Evolutionary conservation across 495 filamentous ascomycete genomes (phyloP).

Genomic region (Tuber umbilicatum): DNA sequence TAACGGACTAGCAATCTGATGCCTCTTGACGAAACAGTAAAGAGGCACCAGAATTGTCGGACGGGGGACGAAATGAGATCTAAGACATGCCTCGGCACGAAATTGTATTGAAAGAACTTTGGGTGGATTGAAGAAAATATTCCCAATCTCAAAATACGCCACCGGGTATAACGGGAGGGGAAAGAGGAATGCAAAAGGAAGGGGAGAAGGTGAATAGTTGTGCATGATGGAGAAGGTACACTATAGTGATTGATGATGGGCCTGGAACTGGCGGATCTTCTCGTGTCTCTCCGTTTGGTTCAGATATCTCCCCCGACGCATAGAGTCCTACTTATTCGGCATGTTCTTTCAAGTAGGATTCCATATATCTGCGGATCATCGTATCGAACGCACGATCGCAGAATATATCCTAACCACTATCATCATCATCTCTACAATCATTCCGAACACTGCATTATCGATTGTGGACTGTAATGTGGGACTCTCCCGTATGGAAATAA

Average conservation of each 20-base stretch:
- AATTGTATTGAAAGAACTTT: no score
- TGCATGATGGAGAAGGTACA: neutral
- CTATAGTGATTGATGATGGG: neutral
- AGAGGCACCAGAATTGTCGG: neutral
- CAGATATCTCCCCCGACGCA: constrained; percentile 1
- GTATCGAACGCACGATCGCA: neutral
- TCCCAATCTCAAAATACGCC: no score
- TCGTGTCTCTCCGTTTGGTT: neutral
- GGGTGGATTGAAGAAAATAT: no score
- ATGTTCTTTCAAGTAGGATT: neutral
- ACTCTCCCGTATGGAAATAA: neutral
- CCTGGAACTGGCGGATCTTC: neutral
- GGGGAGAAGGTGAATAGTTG: neutral
- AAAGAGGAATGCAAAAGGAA: neutral
- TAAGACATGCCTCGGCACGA: no score
- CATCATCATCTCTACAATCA: neutral
- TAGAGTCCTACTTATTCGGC: constrained; percentile 9
- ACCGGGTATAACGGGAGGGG: no score
- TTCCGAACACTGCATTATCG: neutral
- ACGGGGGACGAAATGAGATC: neutral
- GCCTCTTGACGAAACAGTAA: neutral
- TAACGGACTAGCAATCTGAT: neutral
- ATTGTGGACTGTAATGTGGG: neutral
- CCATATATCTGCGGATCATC: neutral
- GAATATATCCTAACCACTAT: neutral